Conservation (phyloP, 2,329 filamentous ascomycete genomes). For the Pseudogymnoascus sp. region DNA sequence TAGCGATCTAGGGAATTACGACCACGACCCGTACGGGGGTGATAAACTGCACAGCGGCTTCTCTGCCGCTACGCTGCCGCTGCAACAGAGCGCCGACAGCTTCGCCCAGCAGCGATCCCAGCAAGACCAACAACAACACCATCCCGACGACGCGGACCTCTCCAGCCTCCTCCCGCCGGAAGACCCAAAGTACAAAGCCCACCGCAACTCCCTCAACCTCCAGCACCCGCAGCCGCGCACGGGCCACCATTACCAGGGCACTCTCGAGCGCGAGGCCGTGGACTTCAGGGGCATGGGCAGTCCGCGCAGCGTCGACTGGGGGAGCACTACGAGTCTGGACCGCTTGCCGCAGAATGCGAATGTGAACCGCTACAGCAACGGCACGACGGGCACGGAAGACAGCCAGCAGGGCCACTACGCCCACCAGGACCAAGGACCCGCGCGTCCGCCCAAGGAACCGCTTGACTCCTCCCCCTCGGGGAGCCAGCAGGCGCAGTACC, state of each 20-base stretch:
- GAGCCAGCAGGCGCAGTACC: constrained; percentile 35
- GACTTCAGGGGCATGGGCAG: constrained; percentile 53
- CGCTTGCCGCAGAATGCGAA: constrained; percentile 43
- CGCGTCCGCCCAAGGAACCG: constrained; percentile 56
- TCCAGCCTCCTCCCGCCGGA: constrained; percentile 33
- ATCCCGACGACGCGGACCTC: constrained; percentile 20
- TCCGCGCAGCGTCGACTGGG: constrained; percentile 55
- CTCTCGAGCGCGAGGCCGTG: constrained; percentile 64
- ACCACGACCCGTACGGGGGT: constrained; percentile 51
- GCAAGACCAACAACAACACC: constrained; percentile 12
- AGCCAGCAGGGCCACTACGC: not conserved
- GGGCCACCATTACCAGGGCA: constrained; percentile 65
- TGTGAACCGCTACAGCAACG: constrained; percentile 39
- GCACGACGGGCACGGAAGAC: constrained; percentile 20
- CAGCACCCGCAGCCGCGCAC: constrained; percentile 72
- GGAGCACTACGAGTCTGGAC: constrained; percentile 51
- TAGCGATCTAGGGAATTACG: constrained; percentile 64
- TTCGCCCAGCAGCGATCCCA: constrained; percentile 18
- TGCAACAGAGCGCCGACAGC: not conserved
- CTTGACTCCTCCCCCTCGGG: constrained; percentile 38
- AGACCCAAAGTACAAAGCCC: constrained; percentile 74
- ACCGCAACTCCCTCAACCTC: constrained; percentile 71
- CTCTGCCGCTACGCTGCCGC: constrained; percentile 32
- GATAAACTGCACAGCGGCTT: constrained; percentile 54
- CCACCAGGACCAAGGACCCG: constrained; percentile 30